phyloP scores from a whole-genome alignment of 805 yeast genomes.

The Metschnikowia shivogae region DNA sequence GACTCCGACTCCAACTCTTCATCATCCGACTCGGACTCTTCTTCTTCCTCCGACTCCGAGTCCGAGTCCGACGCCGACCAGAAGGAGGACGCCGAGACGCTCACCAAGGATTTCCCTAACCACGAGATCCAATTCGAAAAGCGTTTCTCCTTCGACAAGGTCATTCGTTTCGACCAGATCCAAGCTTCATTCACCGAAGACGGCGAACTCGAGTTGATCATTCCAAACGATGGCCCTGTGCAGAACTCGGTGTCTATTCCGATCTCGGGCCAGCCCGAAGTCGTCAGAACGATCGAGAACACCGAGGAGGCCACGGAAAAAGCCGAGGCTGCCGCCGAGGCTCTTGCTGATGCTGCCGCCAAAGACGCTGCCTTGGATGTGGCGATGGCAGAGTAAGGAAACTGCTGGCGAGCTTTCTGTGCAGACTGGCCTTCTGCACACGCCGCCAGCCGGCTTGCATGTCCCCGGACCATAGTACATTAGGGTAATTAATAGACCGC shows the following conservation, averaged over 20 bases:
- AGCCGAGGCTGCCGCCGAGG: slow-evolving; percentile 13
- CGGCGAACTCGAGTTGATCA: slow-evolving; percentile 40
- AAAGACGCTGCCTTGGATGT: slow-evolving; percentile 18
- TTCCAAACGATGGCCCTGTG: slow-evolving; percentile 31
- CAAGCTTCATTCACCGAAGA: slow-evolving; percentile 34
- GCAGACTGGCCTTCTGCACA: background rate
- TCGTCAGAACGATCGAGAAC: slow-evolving; percentile 1
- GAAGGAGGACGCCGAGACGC: slow-evolving; percentile 35
- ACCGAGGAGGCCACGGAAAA: slow-evolving; percentile 11
- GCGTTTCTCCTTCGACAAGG: slow-evolving; percentile 39
- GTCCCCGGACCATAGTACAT: slow-evolving; percentile 12
- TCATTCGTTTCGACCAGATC: slow-evolving; percentile 34
- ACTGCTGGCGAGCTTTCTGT: background rate
- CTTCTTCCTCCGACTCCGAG: slow-evolving; percentile 10
- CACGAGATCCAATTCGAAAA: slow-evolving; percentile 41
- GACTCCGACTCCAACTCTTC: slow-evolving; percentile 13
- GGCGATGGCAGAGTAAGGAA: slow-evolving; percentile 17
- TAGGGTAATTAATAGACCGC: slow-evolving; percentile 17
- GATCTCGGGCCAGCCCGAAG: slow-evolving; percentile 19
- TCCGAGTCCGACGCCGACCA: slow-evolving; percentile 31
- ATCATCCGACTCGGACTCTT: slow-evolving; percentile 12
- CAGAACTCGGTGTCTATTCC: slow-evolving; percentile 25
- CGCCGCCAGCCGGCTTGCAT: slow-evolving; percentile 10
- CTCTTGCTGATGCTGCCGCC: slow-evolving; percentile 13
- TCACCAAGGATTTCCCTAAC: slow-evolving; percentile 36